Evolutionary conservation across 352 stramenopile species (phyloP), one percentile per base, ranked within the genome.

Genomic region (Plasmopara muralis): DNA sequence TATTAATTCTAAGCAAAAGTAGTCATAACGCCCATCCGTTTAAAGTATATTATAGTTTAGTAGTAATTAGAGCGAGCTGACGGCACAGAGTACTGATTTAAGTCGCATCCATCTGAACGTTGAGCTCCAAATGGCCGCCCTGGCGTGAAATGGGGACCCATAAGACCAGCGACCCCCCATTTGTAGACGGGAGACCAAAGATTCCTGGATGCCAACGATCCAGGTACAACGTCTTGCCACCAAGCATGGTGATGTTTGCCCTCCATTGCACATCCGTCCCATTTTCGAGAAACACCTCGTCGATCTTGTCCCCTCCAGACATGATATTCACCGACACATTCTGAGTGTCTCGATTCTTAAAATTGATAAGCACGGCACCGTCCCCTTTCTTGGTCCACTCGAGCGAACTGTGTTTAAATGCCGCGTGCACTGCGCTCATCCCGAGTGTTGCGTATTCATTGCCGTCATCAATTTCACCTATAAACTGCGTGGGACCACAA

Each of bases 211-310:
- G 74, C 70, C 72, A 85, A 29, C 74, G 77, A 54, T 85, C 74
- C 43, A 86, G 28, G 57, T 85, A 88, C 47, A 86, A 12, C 9
- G 77, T 88, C 64, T 86, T 88, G 45, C 74, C 68, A 41, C 68
- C 53, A 16, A 82, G 66, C 0, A 49, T 53, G 8, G 53, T 52
- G 12, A 77, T 55, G 8, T 40, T 66, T 37, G 64, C 66, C 7
- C 29, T 70, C 71, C 71, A 82, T 20, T 60, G 34, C 18, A 51
- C 68, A 5, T 53, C 73, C 10, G 29, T n/a, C 9, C 71, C 71
- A 30, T 57, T 60, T 15, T 60, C 55, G 13, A 82, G 47, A 2
- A 63, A 33, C 9, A 82, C 66, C 29, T 77, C 42, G 34, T 67
- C 55, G 28, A 75, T 64, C 20, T 68, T 64, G 15, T 62, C 41